Evolutionary conservation across 192 early-diverging fungal genomes (phyloP), one percentile per base, ranked within the genome.

Genomic region (Coemansia sp.): DNA sequence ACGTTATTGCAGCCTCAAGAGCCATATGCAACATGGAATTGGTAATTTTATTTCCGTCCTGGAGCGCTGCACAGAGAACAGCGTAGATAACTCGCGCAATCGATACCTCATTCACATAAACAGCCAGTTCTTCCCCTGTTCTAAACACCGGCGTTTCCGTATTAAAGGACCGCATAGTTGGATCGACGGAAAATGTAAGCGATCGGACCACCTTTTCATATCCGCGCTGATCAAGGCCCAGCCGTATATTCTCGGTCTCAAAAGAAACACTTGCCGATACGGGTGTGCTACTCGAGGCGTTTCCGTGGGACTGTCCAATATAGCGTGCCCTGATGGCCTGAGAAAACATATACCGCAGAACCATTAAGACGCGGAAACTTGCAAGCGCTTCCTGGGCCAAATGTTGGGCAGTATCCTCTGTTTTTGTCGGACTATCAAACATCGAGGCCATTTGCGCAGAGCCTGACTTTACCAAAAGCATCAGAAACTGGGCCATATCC

Each of bases 41-140:
- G 6, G 67, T 42, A 2, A 72, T 45, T 14, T 22, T 2, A 5
- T 71, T 39, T 0, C 59, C 63, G 19, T 77, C 79, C 25, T 68
- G 64, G 2, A 61, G 41, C 11, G 79, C 74, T 9, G 71, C 71
- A 17, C 64, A 42, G n/a, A 82, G 32, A n/a, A 76, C 13, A 4
- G 67, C 53, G 32, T 82, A 62, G 25, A 53, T 67, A 44, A 82
- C 8, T 14, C 74, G 70, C 2, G 67, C 19, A 7, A 61, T 17
- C 19, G 68, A 32, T 39, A 62, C 65, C 22, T 68, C 58, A 1
- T 57, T 48, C 11, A 74, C 46, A 17, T 70, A 65, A 45, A 53
- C 20, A 11, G 68, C 71, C 57, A 74, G 42, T 4, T 70, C 65
- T 4, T 61, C 62, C 7, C 65, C 20, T 1, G 51, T 40, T 4